Base-by-base conservation (phyloP, 1,139 yeast genomes). In the Taphrina flavorubra region DNA sequence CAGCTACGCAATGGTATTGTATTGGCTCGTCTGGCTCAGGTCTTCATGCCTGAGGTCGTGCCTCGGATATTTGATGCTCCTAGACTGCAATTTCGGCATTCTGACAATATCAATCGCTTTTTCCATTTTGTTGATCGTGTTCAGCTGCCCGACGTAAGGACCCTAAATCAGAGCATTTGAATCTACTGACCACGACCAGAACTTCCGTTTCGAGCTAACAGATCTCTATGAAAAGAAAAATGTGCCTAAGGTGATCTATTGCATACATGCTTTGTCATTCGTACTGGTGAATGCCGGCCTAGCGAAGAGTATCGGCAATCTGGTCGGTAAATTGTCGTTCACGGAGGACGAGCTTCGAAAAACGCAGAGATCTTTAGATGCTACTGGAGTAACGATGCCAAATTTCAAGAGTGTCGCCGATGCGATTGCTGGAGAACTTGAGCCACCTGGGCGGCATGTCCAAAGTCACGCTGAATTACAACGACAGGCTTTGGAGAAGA, bases 221-320 rank as follows among this genome's bases (percentile, higher is more conserved):
- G 99, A 94, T 78, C 81, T 94, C 56, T 95, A 92, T 78, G 98
- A 94, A 76, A 89, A 90, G 74, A 92, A 92, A 75, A 90, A 94
- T 75, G 85, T 92, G 31, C 98, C 99, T 25, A 92, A 91, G 76
- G 98, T 95, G 31, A 89, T 95, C 78, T 92, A 92, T 77, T 92
- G 98, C 74, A 81, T 94, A 55, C 97, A 94, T 79, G 97, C 97
- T 0, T 81, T 94, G 74, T 87, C 94, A 58, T 90, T 85, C 78
- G 87, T 86, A 79, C 82, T 87, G 74, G 85, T 85, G 77, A 75
- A 80, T 81, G 81, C 79, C 80, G 76, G 81, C 70, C 78, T 81
- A 31, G 87, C 88, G 25, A 92, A 95, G 0, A 79, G 82, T 10
- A 84, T 94, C 73, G 84, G 83, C 47, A 85, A 85, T 71, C 79